Base-by-base conservation (phyloP, 306 rosid species). In the Inga leiocalycina region DNA sequence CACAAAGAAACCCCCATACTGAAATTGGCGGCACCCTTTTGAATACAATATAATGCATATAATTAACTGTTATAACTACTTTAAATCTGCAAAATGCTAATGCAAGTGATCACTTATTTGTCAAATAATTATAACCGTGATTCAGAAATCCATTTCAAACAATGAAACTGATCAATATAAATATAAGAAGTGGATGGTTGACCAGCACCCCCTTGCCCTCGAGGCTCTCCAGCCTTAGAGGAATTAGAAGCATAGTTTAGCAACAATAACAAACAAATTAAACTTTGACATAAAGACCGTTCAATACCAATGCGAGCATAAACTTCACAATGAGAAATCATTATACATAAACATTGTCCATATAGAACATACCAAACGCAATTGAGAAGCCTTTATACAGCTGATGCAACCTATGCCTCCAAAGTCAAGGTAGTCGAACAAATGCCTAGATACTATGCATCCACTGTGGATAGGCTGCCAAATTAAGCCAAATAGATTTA, bases 381-480 rank as follows among this genome's bases (percentile, higher is more conserved):
- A 86, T 84, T 71, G 90, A 83, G 92, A 81, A 87, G 87, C 80
- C 75, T 87, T 92, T 48, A 84, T 80, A 70, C 99, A 96, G 86
- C 86, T 79, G 48, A 83, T 78, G 82, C 99, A 96, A 74, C 93
- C 91, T 82, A 96, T 85, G 71, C 99, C 99, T 34, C 97, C 97
- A 74, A 79, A 85, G 88, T 94, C 98, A 84, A 94, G 91, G 89
- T 85, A 87, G 85, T 92, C 92, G n/a, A 90, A 96, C 87, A 91
- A 85, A 80, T 86, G 86, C 87, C 32, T 83, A 30, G 99, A 92
- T 79, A 81, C 94, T 76, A 89, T 52, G 81, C 99, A 97, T 85
- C 98, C 99, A 49, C 97, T 90, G 87, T 97, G 98, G 74, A 97
- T 84, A 78, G 81, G 92, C 99, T 97, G 97, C 80, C 74, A 83